These are phyloP conservation scores for Carnegiea gigantea DNA, from an alignment of 179 eudicot species.

Conservation along the genomic window DNA sequence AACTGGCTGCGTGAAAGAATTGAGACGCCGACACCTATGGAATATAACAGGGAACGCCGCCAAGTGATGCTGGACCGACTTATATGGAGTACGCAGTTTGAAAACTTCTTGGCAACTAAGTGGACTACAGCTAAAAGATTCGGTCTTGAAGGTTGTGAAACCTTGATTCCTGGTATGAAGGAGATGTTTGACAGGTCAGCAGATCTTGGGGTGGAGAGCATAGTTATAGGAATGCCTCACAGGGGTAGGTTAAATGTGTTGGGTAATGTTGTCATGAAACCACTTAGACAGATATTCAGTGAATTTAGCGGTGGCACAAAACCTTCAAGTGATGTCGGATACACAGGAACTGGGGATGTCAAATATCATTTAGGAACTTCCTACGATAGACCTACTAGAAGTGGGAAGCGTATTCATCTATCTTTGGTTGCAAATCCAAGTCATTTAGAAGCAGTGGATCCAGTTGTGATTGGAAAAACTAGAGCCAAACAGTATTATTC, in stretches of 20 bases:
- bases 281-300: slow-evolving; percentile 82
- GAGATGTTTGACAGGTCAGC: slow-evolving; percentile 96
- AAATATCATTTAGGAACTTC: slow-evolving; percentile 90
- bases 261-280: slow-evolving; percentile 92
- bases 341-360: slow-evolving; percentile 89
- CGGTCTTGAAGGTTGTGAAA: slow-evolving; percentile 97
- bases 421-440: slow-evolving; percentile 95
- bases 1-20: slow-evolving; percentile 93
- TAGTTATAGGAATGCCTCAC: slow-evolving; percentile 95
- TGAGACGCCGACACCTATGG: slow-evolving; percentile 78
- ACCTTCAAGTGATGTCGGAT: slow-evolving; percentile 77
- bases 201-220: slow-evolving; percentile 89
- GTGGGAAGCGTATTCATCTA: slow-evolving; percentile 89
- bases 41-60: slow-evolving; percentile 70
- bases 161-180: slow-evolving; percentile 96
- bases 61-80: slow-evolving; percentile 89
- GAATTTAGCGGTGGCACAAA: slow-evolving; percentile 92
- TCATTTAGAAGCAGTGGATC: slow-evolving; percentile 95
- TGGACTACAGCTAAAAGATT: slow-evolving; percentile 96
- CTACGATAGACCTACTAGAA: slow-evolving; percentile 92
- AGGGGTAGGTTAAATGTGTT: slow-evolving; percentile 91
- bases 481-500: slow-evolving; percentile 88
- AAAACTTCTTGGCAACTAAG: slow-evolving; percentile 87
- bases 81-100: slow-evolving; percentile 90
- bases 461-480: slow-evolving; percentile 90